Conservation (phyloP, 129 eudicot species). For the Chrysanthemum lavandulifolium region DNA sequence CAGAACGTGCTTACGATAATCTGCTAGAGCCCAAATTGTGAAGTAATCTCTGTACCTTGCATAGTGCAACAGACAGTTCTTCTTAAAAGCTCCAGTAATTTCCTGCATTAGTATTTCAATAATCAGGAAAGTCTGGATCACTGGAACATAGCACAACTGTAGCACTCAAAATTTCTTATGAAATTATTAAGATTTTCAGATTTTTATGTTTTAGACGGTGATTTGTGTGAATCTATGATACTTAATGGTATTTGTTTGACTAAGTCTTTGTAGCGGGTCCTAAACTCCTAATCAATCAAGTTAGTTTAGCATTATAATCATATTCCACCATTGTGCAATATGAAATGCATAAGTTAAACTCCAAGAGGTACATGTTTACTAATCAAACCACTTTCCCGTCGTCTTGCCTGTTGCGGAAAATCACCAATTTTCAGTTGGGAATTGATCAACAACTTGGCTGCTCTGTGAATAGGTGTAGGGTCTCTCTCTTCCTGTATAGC, state of each 20-base stretch:
- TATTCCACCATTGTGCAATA: too few species aligned
- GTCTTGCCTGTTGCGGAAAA: constrained; percentile 65
- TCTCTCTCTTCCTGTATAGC: constrained; percentile 46
- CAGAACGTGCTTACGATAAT: constrained; percentile 36
- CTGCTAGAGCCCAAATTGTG: constrained; percentile 67
- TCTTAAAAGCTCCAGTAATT: constrained; percentile 51
- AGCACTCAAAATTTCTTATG: too few species aligned
- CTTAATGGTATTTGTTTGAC: too few species aligned
- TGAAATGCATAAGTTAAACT: too few species aligned
- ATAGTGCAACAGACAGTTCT: constrained; percentile 59
- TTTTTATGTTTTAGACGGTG: neutral
- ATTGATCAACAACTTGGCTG: constrained; percentile 65
- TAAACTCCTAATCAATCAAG: too few species aligned
- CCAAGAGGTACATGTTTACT: too few species aligned
- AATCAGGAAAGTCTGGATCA: neutral
- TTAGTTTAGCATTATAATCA: too few species aligned
- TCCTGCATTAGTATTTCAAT: constrained; percentile 35
- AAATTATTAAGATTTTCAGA: too few species aligned
- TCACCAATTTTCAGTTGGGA: constrained; percentile 65
- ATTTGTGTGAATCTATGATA: neutral
- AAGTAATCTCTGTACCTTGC: constrained; percentile 45
- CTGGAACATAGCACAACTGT: neutral
- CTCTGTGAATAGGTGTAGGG: constrained; percentile 51
- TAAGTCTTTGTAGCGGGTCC: too few species aligned
- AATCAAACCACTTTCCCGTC: neutral